Percentiles rank a stretch among this genome's conserved stretches.
These are phyloP conservation scores for Zopfia rhizophila DNA, from an alignment of 2,329 filamentous ascomycete genomes.

Conservation along the genomic window DNA sequence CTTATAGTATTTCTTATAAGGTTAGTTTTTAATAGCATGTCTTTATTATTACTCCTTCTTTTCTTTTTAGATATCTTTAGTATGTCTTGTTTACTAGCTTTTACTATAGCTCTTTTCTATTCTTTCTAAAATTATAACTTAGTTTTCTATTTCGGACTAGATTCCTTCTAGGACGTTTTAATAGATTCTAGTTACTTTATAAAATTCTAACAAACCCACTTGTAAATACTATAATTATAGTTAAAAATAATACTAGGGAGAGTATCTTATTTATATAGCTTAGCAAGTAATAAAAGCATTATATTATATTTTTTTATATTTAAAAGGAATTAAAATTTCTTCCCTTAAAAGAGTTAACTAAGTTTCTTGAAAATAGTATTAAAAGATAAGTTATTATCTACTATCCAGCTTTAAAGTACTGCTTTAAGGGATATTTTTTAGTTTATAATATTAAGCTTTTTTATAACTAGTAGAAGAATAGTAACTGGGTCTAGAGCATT, in stretches of 20 bases:
- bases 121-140: slow-evolving; percentile 68
- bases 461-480: slow-evolving; percentile 64
- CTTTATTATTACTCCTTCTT: slow-evolving; percentile 59
- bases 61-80: slow-evolving; percentile 52
- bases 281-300: slow-evolving; percentile 68
- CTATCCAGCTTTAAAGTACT: slow-evolving; percentile 70
- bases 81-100: slow-evolving; percentile 44
- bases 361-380: slow-evolving; percentile 60
- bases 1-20: slow-evolving; percentile 66
- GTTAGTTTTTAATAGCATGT: slow-evolving; percentile 66
- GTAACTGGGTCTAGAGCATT: slow-evolving; percentile 61
- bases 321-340: slow-evolving; percentile 17
- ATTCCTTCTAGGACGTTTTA: slow-evolving; percentile 67
- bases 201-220: slow-evolving; percentile 65
- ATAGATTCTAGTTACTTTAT: slow-evolving; percentile 64
- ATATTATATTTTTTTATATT: too few relatives aligned
- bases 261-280: slow-evolving; percentile 71
- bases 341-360: slow-evolving; percentile 36
- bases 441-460: slow-evolving; percentile 71
- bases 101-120: slow-evolving; percentile 62
- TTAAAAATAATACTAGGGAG: slow-evolving; percentile 82
- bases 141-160: slow-evolving; percentile 69
- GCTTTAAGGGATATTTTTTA: slow-evolving; percentile 73
- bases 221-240: slow-evolving; percentile 75
- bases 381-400: slow-evolving; percentile 63